Evolutionary conservation across 1,139 yeast genomes (phyloP).

Genomic region (Zhuliangozyma blackwelliae): DNA sequence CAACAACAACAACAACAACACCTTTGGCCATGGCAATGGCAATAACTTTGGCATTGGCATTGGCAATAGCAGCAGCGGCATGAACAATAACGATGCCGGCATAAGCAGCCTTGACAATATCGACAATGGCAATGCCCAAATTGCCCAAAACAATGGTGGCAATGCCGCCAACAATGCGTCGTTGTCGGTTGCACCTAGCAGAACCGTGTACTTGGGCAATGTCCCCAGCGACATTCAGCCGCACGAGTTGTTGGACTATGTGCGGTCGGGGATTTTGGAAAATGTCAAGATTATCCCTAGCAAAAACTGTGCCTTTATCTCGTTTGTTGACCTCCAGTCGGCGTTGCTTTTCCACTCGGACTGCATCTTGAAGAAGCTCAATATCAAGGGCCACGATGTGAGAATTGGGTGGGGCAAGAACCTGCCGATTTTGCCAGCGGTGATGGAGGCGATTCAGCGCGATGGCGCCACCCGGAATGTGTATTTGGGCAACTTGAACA

Average conservation of each 20-base stretch:
- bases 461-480: slow-evolving; percentile 93
- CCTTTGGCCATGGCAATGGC: background rate
- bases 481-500: slow-evolving; percentile 69
- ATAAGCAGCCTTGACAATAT: slow-evolving; percentile 3
- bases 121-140: slow-evolving; percentile 8
- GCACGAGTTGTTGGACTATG: slow-evolving; percentile 81
- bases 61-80: background rate
- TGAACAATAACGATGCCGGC: background rate
- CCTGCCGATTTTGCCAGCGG: slow-evolving; percentile 61
- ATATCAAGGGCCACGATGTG: slow-evolving; percentile 54
- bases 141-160: slow-evolving; percentile 2
- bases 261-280: slow-evolving; percentile 87
- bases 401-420: slow-evolving; percentile 71
- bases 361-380: slow-evolving; percentile 53
- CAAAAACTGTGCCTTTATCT: slow-evolving; percentile 58
- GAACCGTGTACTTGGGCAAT: slow-evolving; percentile 90
- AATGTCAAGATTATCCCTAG: slow-evolving; percentile 54
- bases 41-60: slow-evolving; percentile 3
- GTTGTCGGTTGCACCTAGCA: slow-evolving; percentile 53
- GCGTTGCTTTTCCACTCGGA: slow-evolving; percentile 60
- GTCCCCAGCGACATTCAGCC: slow-evolving; percentile 80
- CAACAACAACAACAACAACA: slow-evolving; percentile 2
- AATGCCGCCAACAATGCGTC: background rate
- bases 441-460: slow-evolving; percentile 68
- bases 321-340: slow-evolving; percentile 58